phyloP scores from a whole-genome alignment of 371 early-diverging fungal species.

The Basidiobolus meristosporus region DNA sequence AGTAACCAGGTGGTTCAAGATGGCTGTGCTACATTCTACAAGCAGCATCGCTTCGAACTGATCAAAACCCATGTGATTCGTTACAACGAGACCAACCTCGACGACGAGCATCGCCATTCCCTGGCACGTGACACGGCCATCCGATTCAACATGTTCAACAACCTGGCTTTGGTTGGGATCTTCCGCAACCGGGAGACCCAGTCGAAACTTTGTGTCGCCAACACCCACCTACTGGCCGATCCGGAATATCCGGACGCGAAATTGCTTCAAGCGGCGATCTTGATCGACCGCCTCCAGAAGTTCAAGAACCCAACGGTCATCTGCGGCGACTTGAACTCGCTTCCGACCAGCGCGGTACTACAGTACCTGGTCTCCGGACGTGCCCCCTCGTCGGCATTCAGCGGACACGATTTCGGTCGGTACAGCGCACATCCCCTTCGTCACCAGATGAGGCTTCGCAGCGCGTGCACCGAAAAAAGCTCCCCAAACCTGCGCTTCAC shows the following conservation, averaged over 20 bases:
- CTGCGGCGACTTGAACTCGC: constrained; percentile 95
- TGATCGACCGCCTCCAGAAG: constrained; percentile 24
- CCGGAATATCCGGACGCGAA: constrained; percentile 88
- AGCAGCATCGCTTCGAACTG: constrained; percentile 36
- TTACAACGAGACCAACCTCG: constrained; percentile 81
- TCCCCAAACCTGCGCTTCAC: constrained; percentile 69
- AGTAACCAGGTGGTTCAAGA: constrained; percentile 6
- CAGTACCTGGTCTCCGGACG: constrained; percentile 45
- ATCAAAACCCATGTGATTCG: constrained; percentile 59
- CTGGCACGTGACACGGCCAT: constrained; percentile 72
- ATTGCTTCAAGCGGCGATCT: constrained; percentile 83
- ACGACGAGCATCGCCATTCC: constrained; percentile 37
- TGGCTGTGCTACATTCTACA: constrained; percentile 14
- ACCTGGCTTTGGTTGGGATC: constrained; percentile 71
- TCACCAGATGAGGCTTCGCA: constrained; percentile 52
- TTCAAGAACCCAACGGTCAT: constrained; percentile 29
- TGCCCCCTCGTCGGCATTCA: constrained; percentile 57
- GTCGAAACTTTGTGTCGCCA: constrained; percentile 59
- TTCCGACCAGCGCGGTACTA: constrained; percentile 75
- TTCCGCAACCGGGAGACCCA: constrained; percentile 57
- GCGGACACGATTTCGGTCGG: constrained; percentile 53
- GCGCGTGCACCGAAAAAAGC: constrained; percentile 36
- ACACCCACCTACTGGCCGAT: constrained; percentile 82
- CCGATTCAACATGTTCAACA: constrained; percentile 88
- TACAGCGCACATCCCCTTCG: constrained; percentile 60